These are phyloP conservation scores for Kwoniella pini DNA, from an alignment of 768 basidiomycete genomes.

Conservation along the genomic window DNA sequence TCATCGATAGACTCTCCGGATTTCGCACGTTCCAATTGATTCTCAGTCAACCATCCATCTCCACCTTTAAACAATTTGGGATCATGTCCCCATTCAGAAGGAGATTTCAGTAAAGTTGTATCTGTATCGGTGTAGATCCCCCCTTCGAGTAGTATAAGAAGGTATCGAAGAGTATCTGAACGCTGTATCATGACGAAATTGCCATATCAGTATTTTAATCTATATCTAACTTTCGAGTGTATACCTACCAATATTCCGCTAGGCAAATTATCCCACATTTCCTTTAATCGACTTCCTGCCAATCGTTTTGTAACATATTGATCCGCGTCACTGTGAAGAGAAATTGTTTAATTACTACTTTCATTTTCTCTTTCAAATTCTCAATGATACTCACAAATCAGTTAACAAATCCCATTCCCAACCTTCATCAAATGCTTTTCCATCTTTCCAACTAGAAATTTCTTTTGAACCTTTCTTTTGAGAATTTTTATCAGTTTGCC, in stretches of 20 bases:
- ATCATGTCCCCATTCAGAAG: slow-evolving; percentile 48
- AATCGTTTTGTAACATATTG: slow-evolving; percentile 28
- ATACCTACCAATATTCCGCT: slow-evolving; percentile 50
- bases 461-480: slow-evolving; percentile 13
- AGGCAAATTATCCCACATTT: slow-evolving; percentile 47
- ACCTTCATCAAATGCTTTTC: slow-evolving; percentile 34
- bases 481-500: slow-evolving; percentile 49
- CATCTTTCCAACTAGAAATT: slow-evolving; percentile 41
- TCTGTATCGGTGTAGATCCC: slow-evolving; percentile 57
- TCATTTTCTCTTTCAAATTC: too few species aligned
- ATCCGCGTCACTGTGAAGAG: slow-evolving; percentile 29
- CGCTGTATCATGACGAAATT: slow-evolving; percentile 21
- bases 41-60: slow-evolving; percentile 38
- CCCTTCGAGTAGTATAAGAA: slow-evolving; percentile 46
- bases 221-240: neutral
- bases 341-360: neutral
- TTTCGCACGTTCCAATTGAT: slow-evolving; percentile 16
- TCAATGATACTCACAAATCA: slow-evolving; percentile 46
- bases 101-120: slow-evolving; percentile 51
- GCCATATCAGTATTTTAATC: neutral
- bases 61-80: slow-evolving; percentile 39
- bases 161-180: slow-evolving; percentile 50
- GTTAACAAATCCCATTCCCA: slow-evolving; percentile 50
- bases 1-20: slow-evolving; percentile 28
- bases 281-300: slow-evolving; percentile 33